phyloP scores from a whole-genome alignment of 2,329 filamentous ascomycete genomes.

The Fusarium virguliforme region DNA sequence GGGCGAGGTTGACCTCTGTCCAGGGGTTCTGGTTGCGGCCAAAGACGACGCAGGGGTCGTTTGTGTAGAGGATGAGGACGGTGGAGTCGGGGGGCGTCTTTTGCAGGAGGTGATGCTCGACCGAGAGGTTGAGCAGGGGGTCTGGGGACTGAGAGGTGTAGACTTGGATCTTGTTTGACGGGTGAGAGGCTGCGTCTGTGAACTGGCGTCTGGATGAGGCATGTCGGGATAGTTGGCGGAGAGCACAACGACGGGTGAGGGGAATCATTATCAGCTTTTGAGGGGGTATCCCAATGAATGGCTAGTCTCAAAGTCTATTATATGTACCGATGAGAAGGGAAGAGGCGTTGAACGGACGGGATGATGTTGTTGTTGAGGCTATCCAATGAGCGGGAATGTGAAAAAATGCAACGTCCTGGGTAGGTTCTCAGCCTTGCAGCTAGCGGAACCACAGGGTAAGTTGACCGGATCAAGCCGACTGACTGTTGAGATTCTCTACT shows the following conservation, averaged over 20 bases:
- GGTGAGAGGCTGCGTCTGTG: constrained; percentile 58
- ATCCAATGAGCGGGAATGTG: constrained; percentile 39
- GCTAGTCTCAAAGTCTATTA: not conserved
- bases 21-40: constrained; percentile 98
- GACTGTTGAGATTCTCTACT: constrained; percentile 15
- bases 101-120: constrained; percentile 91
- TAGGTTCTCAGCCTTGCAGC: constrained; percentile 40
- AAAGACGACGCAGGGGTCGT: constrained; percentile 89
- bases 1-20: constrained; percentile 85
- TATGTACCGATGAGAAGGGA: constrained; percentile 12
- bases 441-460: constrained; percentile 23
- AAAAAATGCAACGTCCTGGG: constrained; percentile 22
- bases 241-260: constrained; percentile 26
- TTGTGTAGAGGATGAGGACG: constrained; percentile 90
- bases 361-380: constrained; percentile 40
- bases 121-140: constrained; percentile 91
- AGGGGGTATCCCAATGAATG: constrained; percentile 2
- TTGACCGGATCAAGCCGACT: constrained; percentile 5
- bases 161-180: constrained; percentile 72
- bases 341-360: constrained; percentile 9
- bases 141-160: constrained; percentile 80
- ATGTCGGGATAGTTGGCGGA: constrained; percentile 23
- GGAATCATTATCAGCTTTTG: constrained; percentile 22
- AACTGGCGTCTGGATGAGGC: constrained; percentile 52
- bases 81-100: constrained; percentile 80